Base-by-base conservation (phyloP, 305 asterid species). In the Stenogyne calaminthoides region DNA sequence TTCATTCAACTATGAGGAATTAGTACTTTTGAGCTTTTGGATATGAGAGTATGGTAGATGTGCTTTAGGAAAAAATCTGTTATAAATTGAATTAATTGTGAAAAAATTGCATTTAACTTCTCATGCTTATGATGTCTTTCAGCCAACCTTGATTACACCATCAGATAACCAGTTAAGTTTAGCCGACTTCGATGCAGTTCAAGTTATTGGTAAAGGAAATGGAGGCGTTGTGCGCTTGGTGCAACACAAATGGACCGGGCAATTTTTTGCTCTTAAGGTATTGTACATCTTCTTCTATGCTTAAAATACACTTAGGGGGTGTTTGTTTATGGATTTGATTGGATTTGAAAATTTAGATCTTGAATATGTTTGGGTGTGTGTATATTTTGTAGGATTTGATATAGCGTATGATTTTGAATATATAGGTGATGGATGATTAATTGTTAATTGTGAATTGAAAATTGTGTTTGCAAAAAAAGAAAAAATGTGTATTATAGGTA, bases 201-300 rank as follows among this genome's bases (percentile, higher is more conserved):
- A 87, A 90, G 97, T 92, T 74, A 90, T 95, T 66, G 99, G 99
- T 55, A 91, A 92, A 81, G 99, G 99, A 67, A 90, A 86, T 73
- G 98, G 99, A 9, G 99, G 99, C 34, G 85, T 90, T 56, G 99
- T 95, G 67, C 96, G 91, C 39, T 77, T 95, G 87, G 99, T 95
- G 77, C 99, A 90, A 61, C 99, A 95, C 79, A 95, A 95, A 81
- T 95, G 99, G 99, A 92, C 99, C 1, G 96, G 83, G 0, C 99
- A 92, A 69, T 92, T 95, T 82, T 95, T 95, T 10, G 99, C 98
- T 56, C 88, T 95, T 25, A 95, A 95, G 99, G 99, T 94, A 85
- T 52, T 49, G 49, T 12, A 6, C 7, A 22, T 34, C 58, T 69
- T 59, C 37, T 40, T 56, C 29, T 58, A 18, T 66, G 14, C 56